phyloP scores from a whole-genome alignment of 2,329 filamentous ascomycete species.

The Ramichloridium luteum region DNA sequence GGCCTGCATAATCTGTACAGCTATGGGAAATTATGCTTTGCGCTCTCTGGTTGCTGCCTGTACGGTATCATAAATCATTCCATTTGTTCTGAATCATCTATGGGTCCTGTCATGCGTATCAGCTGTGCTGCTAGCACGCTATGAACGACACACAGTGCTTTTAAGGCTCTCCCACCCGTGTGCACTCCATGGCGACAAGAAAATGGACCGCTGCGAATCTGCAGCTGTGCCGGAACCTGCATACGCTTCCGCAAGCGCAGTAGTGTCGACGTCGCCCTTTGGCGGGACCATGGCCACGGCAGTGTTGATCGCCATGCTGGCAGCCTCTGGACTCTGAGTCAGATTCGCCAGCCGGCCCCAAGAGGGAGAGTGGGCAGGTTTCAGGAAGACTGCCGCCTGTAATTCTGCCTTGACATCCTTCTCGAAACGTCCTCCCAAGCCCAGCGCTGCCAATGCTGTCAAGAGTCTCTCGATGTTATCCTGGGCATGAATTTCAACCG shows the following conservation, averaged over 20 bases:
- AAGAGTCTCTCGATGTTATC: constrained; percentile 62
- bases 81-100: neutral
- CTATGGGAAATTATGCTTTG: no score
- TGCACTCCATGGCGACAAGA: constrained; percentile 65
- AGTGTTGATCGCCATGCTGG: constrained; percentile 72
- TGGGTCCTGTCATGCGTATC: no score
- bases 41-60: no score
- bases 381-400: constrained; percentile 66
- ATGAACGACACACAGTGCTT: no score
- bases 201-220: constrained; percentile 65
- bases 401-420: constrained; percentile 49
- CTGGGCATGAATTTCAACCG: constrained; percentile 51
- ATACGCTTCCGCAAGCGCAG: constrained; percentile 60
- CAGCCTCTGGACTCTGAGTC: constrained; percentile 43
- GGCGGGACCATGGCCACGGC: constrained; percentile 65
- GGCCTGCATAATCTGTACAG: no score
- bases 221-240: constrained; percentile 57
- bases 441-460: constrained; percentile 55
- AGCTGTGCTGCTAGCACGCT: no score
- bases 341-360: constrained; percentile 64
- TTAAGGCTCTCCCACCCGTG: constrained; percentile 11
- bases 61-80: neutral
- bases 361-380: constrained; percentile 64
- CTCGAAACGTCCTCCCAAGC: no score
- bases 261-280: constrained; percentile 52